A percentile compares a stretch with the other conserved stretches of the same genome.
Conservation (phyloP, 805 yeast genomes). For the Zygosaccharomyces kombuchaensis region DNA sequence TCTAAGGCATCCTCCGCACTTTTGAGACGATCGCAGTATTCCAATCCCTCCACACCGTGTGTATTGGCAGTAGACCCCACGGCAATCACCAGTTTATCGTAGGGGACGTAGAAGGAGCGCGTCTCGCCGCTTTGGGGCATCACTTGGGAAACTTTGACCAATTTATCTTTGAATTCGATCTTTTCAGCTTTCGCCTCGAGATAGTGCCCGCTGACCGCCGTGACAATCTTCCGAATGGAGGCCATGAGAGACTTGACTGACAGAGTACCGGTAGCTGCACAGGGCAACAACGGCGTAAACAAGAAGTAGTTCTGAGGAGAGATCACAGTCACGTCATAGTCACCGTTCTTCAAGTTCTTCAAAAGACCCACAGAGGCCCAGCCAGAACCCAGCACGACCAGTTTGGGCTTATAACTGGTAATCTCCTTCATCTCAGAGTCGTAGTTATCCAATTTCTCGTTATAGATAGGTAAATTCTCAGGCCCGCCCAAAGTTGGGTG, state of each 20-base stretch:
- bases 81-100: slow-evolving; percentile 63
- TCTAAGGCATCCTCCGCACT: slow-evolving; percentile 62
- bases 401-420: slow-evolving; percentile 47
- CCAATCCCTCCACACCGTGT: slow-evolving; percentile 67
- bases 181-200: slow-evolving; percentile 59
- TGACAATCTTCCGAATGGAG: slow-evolving; percentile 55
- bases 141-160: slow-evolving; percentile 51
- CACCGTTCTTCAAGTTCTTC: slow-evolving; percentile 47
- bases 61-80: slow-evolving; percentile 67
- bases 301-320: slow-evolving; percentile 67
- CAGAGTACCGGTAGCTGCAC: slow-evolving; percentile 67
- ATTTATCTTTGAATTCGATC: slow-evolving; percentile 50
- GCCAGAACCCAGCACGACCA: slow-evolving; percentile 63
- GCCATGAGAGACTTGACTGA: slow-evolving; percentile 62
- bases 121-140: slow-evolving; percentile 40
- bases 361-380: slow-evolving; percentile 67
- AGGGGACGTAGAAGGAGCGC: slow-evolving; percentile 56
- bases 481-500: slow-evolving; percentile 63
- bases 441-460: slow-evolving; percentile 51
- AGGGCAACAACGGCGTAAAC: slow-evolving; percentile 65
- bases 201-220: slow-evolving; percentile 53
- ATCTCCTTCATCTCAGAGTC: slow-evolving; percentile 47
- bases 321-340: slow-evolving; percentile 60
- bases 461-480: slow-evolving; percentile 60
- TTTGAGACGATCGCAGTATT: slow-evolving; percentile 56